These are phyloP conservation scores for Hygrocybe coccinea DNA, from an alignment of 768 basidiomycete genomes.

Conservation along the genomic window DNA sequence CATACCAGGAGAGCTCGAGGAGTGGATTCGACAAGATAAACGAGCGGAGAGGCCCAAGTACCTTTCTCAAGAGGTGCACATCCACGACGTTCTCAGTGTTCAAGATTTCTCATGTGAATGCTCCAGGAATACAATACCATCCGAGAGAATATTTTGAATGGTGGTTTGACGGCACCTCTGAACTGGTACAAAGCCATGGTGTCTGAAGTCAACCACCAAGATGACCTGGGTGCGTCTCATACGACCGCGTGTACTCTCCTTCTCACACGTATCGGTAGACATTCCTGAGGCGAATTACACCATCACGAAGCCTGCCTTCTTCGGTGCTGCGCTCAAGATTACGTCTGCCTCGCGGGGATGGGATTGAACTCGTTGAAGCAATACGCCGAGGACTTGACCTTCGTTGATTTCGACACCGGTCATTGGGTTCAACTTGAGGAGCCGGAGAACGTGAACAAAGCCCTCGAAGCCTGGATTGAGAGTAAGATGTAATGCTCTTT, in stretches of 20 bases:
- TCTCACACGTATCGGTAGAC: background rate
- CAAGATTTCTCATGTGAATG: background rate
- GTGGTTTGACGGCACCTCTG: constrained; percentile 29
- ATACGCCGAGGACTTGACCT: constrained; percentile 16
- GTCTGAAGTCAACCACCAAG: constrained; percentile 24
- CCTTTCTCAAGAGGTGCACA: constrained; percentile 27
- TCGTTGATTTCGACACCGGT: constrained; percentile 34
- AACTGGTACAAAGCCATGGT: constrained; percentile 34
- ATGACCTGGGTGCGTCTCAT: no score
- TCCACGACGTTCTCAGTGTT: constrained; percentile 10
- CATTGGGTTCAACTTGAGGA: constrained; percentile 38
- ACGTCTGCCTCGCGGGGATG: constrained; percentile 17
- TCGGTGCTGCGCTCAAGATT: constrained; percentile 30
- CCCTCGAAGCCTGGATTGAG: constrained; percentile 22
- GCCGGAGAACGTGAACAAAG: constrained; percentile 30
- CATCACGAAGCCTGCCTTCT: constrained; percentile 34
- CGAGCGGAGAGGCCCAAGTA: constrained; percentile 27
- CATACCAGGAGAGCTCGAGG: constrained; percentile 32
- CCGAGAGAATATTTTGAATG: constrained; percentile 17
- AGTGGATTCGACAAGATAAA: constrained; percentile 31
- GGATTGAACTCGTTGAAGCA: constrained; percentile 6
- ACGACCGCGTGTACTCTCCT: no score
- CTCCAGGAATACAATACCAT: constrained; percentile 23
- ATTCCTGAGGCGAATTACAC: constrained; percentile 20
- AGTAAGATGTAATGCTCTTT: background rate